A percentile compares a stretch with the other conserved stretches of the same genome.
phyloP scores from a whole-genome alignment of 331 rosid genomes.

The Rosa hybrid region DNA sequence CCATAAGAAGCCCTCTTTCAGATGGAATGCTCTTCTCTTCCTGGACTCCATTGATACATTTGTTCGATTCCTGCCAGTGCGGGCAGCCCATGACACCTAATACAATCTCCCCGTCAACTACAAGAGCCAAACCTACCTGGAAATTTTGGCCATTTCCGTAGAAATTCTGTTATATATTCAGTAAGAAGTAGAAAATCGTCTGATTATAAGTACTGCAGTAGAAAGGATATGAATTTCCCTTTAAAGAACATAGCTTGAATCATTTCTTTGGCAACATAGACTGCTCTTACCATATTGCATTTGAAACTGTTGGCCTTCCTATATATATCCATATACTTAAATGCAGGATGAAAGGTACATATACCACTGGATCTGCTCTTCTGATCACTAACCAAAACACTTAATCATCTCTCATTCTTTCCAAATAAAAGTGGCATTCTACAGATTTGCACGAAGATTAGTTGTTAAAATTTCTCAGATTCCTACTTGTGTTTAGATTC shows the following conservation, averaged over 20 bases:
- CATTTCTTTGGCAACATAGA: not conserved
- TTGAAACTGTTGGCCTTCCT: not conserved
- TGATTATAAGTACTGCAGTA: not conserved
- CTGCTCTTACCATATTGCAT: not conserved
- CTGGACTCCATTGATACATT: conserved; percentile 31
- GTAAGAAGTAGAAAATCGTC: not conserved
- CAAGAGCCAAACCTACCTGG: conserved; percentile 92
- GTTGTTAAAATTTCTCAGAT: not conserved
- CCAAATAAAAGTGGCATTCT: not conserved
- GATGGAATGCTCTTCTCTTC: conserved; percentile 33
- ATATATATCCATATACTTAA: not conserved
- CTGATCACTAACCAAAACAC: not conserved
- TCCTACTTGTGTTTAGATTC: not conserved
- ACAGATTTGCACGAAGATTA: not conserved
- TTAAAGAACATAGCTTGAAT: not conserved
- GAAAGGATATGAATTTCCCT: not conserved
- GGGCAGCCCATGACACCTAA: conserved; percentile 94
- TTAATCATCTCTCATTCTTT: not conserved
- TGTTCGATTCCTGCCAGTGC: conserved; percentile 58
- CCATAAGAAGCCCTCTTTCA: conserved; percentile 64
- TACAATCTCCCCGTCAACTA: conserved; percentile 77
- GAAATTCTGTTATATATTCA: not conserved
- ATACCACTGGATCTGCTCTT: not conserved
- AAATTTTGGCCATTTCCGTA: conserved; percentile 16
- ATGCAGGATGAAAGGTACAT: not conserved